Conservation (phyloP, 2,329 filamentous ascomycete species). For the Diaporthe citriasiana region DNA sequence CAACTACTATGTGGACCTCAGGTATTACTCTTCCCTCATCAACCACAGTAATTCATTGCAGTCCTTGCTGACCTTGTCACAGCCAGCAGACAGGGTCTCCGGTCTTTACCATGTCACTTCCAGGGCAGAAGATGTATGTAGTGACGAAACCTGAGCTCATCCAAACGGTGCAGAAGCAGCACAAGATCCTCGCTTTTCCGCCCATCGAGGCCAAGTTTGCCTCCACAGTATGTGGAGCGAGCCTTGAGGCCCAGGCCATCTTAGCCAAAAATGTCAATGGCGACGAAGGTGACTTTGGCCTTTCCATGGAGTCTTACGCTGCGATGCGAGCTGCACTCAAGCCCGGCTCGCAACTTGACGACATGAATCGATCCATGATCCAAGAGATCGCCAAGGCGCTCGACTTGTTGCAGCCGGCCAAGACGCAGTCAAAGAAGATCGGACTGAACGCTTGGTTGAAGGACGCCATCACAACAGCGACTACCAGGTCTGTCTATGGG, state of each 20-base stretch:
- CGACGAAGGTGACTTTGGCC: slow-evolving; percentile 52
- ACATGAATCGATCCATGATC: slow-evolving; percentile 54
- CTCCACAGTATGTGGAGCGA: slow-evolving; percentile 49
- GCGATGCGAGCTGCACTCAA: slow-evolving; percentile 52
- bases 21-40: slow-evolving; percentile 39
- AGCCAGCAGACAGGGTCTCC: slow-evolving; percentile 47
- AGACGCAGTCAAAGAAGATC: slow-evolving; percentile 40
- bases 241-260: slow-evolving; percentile 49
- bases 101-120: slow-evolving; percentile 58
- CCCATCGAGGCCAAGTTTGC: slow-evolving; percentile 54
- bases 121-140: slow-evolving; percentile 58
- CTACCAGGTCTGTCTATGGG: slow-evolving; percentile 58
- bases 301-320: slow-evolving; percentile 53
- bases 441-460: slow-evolving; percentile 47
- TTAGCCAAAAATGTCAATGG: slow-evolving; percentile 51
- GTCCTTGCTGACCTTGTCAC: background rate
- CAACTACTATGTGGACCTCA: slow-evolving; percentile 52
- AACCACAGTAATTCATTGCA: no score
- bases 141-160: slow-evolving; percentile 55
- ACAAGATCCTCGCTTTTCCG: slow-evolving; percentile 54
- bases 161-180: slow-evolving; percentile 55
- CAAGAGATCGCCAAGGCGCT: slow-evolving; percentile 48
- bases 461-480: slow-evolving; percentile 53
- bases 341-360: slow-evolving; percentile 51
- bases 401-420: slow-evolving; percentile 27